A percentile compares a stretch with the other conserved stretches of the same genome.
Evolutionary conservation across 2,329 filamentous ascomycete genomes (phyloP).

Genomic region (Scedosporium apiospermum): DNA sequence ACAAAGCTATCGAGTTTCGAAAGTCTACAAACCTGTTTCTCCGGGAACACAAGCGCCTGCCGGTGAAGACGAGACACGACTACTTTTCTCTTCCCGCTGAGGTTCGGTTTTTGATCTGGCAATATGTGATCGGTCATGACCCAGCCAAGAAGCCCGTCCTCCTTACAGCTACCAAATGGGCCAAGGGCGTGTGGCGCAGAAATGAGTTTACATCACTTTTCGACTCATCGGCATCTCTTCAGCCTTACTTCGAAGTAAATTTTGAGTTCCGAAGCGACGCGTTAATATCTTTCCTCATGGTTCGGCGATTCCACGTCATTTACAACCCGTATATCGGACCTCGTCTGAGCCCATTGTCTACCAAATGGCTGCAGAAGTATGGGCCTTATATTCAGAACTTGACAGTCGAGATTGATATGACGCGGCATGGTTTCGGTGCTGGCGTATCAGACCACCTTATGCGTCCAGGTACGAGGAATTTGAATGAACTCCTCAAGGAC

Average conservation of each 20-base stretch:
- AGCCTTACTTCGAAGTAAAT: conserved; percentile 19
- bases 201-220: conserved; percentile 22
- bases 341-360: conserved; percentile 23
- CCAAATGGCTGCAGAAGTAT: conserved; percentile 24
- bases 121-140: conserved; percentile 12
- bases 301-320: conserved; percentile 26
- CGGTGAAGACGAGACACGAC: not conserved
- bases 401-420: conserved; percentile 30
- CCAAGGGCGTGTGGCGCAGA: conserved; percentile 22
- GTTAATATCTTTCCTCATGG: conserved; percentile 23
- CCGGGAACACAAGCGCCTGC: conserved; percentile 8
- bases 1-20: conserved; percentile 10
- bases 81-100: conserved; percentile 17
- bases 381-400: conserved; percentile 24
- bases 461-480: conserved; percentile 14
- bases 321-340: conserved; percentile 26
- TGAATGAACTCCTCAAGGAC: conserved; percentile 16
- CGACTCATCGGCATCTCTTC: conserved; percentile 15
- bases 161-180: conserved; percentile 18
- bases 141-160: conserved; percentile 15
- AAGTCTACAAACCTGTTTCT: conserved; percentile 16
- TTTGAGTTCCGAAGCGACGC: conserved; percentile 27
- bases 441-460: conserved; percentile 15
- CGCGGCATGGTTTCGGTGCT: conserved; percentile 23
- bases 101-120: conserved; percentile 18